Evolutionary conservation across 106 monocot genomes (phyloP), one percentile per base, ranked within the genome.

Genomic region (Apostasia ramifera): DNA sequence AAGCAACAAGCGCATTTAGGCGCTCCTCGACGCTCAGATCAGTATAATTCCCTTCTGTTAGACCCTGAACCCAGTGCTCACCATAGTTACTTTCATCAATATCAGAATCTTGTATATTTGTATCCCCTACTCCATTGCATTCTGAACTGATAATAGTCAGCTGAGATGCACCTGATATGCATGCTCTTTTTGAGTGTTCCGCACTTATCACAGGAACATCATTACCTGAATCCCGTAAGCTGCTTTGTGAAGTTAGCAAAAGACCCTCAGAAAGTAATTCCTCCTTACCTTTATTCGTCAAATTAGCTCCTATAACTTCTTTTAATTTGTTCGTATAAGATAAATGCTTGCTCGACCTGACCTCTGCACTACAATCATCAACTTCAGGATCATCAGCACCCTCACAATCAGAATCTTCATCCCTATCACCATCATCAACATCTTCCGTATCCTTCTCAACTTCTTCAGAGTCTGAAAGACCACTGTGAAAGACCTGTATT

Each of bases 11-110:
- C 40, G 98, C 98, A 78, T 84, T 81, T 47, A 99, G 87, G 46
- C 93, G 92, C 71, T 99, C 98, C 81, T 93, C 93, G 54, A 93
- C 83, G 68, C 81, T 87, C 14, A 99, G 81, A 81, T 90, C 89
- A 68, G 81, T 82, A 75, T 99, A 99, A 70, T 99, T 93, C 71
- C 90, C 87, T 80, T 93, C 93, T 47, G 78, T 71, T 57, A 99
- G 61, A 57, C 90, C 88, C 66, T 84, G 83, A 76, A 99, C 90
- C 98, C 98, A 99, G n/a, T 83, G 55, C 53, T 88, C 87, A 63
- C 86, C 86, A 74, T 61, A 63, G 48, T 81, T 90, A 74, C 80
- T 85, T 74, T 93, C 90, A 80, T 99, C 90, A 56, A 99, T 86
- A 73, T 88, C 93, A 9, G 75, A 68, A n/a, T 83, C 84, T 40